Evolutionary conservation across 192 early-diverging fungal genomes (phyloP).

Genomic region (Phlyctochytrium arcticum): DNA sequence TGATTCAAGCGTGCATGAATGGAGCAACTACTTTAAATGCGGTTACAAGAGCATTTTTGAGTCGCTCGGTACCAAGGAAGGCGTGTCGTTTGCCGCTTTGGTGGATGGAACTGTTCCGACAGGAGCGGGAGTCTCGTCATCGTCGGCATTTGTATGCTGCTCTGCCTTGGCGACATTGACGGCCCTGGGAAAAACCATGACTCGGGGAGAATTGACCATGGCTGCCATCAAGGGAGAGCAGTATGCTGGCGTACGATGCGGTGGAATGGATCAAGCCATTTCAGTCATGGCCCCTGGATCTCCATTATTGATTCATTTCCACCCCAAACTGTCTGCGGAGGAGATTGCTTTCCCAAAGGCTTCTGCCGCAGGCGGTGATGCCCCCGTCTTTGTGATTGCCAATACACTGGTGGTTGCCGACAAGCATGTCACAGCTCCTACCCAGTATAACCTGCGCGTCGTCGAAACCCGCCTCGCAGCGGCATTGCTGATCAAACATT

Average conservation of each 20-base stretch:
- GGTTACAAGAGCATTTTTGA: conserved; percentile 77
- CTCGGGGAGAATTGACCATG: conserved; percentile 55
- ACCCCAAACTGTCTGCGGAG: conserved; percentile 63
- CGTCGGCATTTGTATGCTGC: conserved; percentile 78
- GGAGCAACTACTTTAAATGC: conserved; percentile 92
- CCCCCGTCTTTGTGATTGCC: conserved; percentile 79
- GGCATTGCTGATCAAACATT: conserved; percentile 35
- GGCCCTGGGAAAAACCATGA: conserved; percentile 43
- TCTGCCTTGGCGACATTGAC: conserved; percentile 64
- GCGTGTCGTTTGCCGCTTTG: conserved; percentile 65
- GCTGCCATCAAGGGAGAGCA: conserved; percentile 79
- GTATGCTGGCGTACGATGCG: conserved; percentile 69
- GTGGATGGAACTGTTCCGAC: conserved; percentile 77
- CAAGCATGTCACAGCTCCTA: conserved; percentile 82
- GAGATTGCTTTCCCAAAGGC: conserved; percentile 58
- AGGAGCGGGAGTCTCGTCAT: conserved; percentile 82
- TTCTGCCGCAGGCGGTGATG: neutral
- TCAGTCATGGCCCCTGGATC: conserved; percentile 72
- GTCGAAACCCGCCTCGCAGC: conserved; percentile 85
- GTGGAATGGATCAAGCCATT: conserved; percentile 88
- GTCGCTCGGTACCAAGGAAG: conserved; percentile 31
- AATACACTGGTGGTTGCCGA: conserved; percentile 83
- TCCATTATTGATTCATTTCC: conserved; percentile 77
- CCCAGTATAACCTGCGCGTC: conserved; percentile 88
- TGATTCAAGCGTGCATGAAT: conserved; percentile 64